A percentile compares a stretch with the other conserved stretches of the same genome.
These are phyloP conservation scores for Pleurostoma richardsiae DNA, from an alignment of 2,329 filamentous ascomycete genomes.

Conservation along the genomic window DNA sequence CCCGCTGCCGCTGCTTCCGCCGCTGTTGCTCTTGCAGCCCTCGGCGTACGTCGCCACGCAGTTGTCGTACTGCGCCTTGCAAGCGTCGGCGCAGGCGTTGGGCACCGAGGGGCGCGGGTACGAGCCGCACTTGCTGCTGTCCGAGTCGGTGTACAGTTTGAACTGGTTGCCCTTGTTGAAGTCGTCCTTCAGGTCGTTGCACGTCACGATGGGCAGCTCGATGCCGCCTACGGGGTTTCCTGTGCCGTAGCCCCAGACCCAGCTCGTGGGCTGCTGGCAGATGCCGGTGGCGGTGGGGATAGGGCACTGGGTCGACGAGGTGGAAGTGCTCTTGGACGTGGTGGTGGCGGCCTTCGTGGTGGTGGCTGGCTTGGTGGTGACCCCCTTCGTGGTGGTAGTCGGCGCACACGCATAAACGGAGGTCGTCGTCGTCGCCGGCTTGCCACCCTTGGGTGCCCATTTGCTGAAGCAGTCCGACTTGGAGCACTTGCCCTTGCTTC, in stretches of 20 bases:
- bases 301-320: slow-evolving; percentile 25
- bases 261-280: slow-evolving; percentile 47
- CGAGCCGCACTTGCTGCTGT: slow-evolving; percentile 35
- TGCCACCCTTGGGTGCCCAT: slow-evolving; percentile 31
- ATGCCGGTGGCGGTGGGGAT: slow-evolving; percentile 44
- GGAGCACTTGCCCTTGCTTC: slow-evolving; percentile 18
- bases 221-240: slow-evolving; percentile 52
- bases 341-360: slow-evolving; percentile 15
- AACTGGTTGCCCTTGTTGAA: slow-evolving; percentile 34
- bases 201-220: slow-evolving; percentile 45
- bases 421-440: slow-evolving; percentile 25
- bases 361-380: slow-evolving; percentile 20
- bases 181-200: slow-evolving; percentile 44
- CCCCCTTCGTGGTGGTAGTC: slow-evolving; percentile 26
- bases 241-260: slow-evolving; percentile 62
- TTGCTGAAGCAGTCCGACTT: slow-evolving; percentile 38
- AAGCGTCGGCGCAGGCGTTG: slow-evolving; percentile 45
- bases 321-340: slow-evolving; percentile 23
- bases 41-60: slow-evolving; percentile 44
- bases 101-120: slow-evolving; percentile 31
- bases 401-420: slow-evolving; percentile 26
- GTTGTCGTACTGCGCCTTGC: slow-evolving; percentile 44
- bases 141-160: slow-evolving; percentile 44
- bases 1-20: neutral
- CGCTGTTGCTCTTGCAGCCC: slow-evolving; percentile 34